Evolutionary conservation across 1,284 basidiomycete genomes (phyloP).

Genomic region (Gymnopus androsaceus): DNA sequence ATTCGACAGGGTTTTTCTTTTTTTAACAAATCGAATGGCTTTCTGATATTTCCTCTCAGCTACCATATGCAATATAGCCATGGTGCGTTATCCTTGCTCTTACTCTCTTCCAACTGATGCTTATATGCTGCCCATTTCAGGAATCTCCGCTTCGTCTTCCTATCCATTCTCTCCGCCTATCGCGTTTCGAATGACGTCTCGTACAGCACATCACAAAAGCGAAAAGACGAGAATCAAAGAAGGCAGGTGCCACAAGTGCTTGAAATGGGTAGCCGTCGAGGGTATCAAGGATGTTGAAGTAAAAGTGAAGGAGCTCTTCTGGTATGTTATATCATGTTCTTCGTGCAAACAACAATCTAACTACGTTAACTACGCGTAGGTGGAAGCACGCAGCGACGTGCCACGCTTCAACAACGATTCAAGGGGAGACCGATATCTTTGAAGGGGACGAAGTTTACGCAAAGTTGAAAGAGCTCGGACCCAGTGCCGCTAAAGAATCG

Average conservation of each 20-base stretch:
- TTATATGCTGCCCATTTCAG: constrained; percentile 37
- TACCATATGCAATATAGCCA: constrained; percentile 82
- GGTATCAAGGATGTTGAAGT: constrained; percentile 69
- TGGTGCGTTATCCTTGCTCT: constrained; percentile 41
- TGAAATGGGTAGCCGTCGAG: constrained; percentile 69
- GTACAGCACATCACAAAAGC: constrained; percentile 51
- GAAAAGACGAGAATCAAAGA: constrained; percentile 63
- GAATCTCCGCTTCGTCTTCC: constrained; percentile 61
- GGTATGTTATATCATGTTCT: constrained; percentile 42
- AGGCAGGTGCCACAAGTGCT: constrained; percentile 76
- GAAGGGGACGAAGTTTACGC: constrained; percentile 38
- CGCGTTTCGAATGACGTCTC: constrained; percentile 52
- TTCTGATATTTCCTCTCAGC: constrained; percentile 34
- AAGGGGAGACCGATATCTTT: constrained; percentile 56
- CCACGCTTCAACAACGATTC: constrained; percentile 57
- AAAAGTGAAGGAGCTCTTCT: constrained; percentile 77
- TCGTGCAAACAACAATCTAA: not conserved
- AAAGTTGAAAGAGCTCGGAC: constrained; percentile 13
- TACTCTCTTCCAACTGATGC: not conserved
- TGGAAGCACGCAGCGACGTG: constrained; percentile 81
- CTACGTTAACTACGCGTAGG: constrained; percentile 39
- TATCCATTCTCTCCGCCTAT: constrained; percentile 76
- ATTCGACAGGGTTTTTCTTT: too few relatives aligned
- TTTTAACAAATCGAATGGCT: not conserved
- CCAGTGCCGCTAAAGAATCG: not conserved